Evolutionary conservation across 1,139 yeast species (phyloP).

Genomic region (Yamadazyma conglobata): DNA sequence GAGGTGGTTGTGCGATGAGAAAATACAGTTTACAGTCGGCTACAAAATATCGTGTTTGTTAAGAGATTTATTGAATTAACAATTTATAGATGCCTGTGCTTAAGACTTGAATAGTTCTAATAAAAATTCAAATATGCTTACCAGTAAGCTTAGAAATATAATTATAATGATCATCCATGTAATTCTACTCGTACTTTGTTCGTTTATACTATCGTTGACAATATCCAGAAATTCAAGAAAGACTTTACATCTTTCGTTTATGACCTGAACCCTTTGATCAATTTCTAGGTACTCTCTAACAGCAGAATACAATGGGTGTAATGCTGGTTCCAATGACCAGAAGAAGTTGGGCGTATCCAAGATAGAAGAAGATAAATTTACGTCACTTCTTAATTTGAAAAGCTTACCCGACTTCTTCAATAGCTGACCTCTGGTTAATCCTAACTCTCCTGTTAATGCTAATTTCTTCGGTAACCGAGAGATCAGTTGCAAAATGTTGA

Average conservation of each 20-base stretch:
- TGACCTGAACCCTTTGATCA: constrained; percentile 88
- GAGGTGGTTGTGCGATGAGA: not conserved
- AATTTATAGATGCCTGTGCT: too few relatives aligned
- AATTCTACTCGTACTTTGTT: constrained; percentile 83
- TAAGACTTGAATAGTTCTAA: constrained; percentile 24
- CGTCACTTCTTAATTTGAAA: constrained; percentile 89
- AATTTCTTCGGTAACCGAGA: constrained; percentile 83
- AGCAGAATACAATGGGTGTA: constrained; percentile 87
- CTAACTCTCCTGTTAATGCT: constrained; percentile 86
- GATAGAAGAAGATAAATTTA: constrained; percentile 83
- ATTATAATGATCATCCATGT: constrained; percentile 88
- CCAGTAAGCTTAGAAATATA: constrained; percentile 73
- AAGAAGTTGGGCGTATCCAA: constrained; percentile 94
- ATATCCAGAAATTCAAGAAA: constrained; percentile 91
- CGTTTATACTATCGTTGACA: constrained; percentile 91
- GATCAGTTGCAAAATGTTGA: constrained; percentile 76
- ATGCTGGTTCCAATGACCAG: constrained; percentile 95
- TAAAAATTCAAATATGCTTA: constrained; percentile 47
- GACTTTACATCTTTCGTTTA: constrained; percentile 91
- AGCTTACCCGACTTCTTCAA: constrained; percentile 85
- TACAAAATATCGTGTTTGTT: too few relatives aligned
- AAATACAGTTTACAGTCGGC: too few relatives aligned
- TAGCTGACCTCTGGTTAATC: constrained; percentile 72
- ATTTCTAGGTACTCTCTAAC: constrained; percentile 90
- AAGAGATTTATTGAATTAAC: too few relatives aligned